Evolutionary conservation across 352 stramenopile species (phyloP).

Genomic region (Peronospora tabacina): DNA sequence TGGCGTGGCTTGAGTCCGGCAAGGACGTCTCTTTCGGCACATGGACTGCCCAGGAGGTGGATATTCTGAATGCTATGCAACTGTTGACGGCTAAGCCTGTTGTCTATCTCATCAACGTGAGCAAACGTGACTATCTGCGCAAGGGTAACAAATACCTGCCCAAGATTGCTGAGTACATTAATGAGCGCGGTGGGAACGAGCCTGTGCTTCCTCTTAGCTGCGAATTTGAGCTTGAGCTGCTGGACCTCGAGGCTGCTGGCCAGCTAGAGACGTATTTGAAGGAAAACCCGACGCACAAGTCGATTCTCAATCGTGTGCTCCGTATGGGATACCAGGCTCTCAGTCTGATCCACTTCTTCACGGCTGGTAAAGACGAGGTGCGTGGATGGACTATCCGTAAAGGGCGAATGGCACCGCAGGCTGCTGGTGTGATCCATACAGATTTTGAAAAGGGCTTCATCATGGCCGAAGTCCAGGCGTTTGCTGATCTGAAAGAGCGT

Average conservation of each 20-base stretch:
- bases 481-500: conserved; percentile 86
- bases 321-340: conserved; percentile 96
- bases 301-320: conserved; percentile 94
- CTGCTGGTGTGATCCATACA: conserved; percentile 97
- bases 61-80: conserved; percentile 89
- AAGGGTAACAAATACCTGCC: conserved; percentile 98
- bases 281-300: conserved; percentile 84
- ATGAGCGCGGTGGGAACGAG: conserved; percentile 92
- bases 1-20: conserved; percentile 72
- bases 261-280: conserved; percentile 65
- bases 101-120: conserved; percentile 99
- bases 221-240: conserved; percentile 95
- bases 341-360: conserved; percentile 99
- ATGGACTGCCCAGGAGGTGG: conserved; percentile 85
- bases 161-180: conserved; percentile 96
- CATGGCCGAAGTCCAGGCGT: conserved; percentile 87
- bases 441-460: conserved; percentile 99
- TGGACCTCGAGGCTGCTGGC: conserved; percentile 63
- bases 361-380: conserved; percentile 97
- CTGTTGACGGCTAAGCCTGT: conserved; percentile 91
- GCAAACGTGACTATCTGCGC: conserved; percentile 96
- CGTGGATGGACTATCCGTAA: conserved; percentile 98
- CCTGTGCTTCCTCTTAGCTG: conserved; percentile 96
- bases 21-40: conserved; percentile 89
- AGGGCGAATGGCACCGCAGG: conserved; percentile 93